These are phyloP conservation scores for Gaertneriomyces semiglobifer DNA, from an alignment of 192 early-diverging fungal genomes.

Conservation along the genomic window DNA sequence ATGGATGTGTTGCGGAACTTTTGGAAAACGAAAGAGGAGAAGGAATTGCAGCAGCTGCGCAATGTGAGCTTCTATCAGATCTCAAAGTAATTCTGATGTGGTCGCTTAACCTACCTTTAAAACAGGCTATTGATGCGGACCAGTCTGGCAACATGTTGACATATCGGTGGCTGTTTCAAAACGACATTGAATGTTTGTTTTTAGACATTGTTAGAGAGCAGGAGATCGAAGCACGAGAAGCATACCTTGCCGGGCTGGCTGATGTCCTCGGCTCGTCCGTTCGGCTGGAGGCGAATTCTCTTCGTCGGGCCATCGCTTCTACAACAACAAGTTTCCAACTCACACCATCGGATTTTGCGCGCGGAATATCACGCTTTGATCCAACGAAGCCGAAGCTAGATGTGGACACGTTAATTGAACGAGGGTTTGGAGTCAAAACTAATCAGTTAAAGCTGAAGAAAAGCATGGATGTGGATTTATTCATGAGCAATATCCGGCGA, in stretches of 20 bases:
- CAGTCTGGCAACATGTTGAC: constrained; percentile 41
- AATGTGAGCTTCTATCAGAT: constrained; percentile 26
- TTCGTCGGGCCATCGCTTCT: constrained; percentile 10
- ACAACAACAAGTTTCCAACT: constrained; percentile 20
- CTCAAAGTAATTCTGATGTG: background rate
- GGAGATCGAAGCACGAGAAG: constrained; percentile 32
- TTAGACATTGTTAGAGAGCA: constrained; percentile 46
- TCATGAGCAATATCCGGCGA: constrained; percentile 11
- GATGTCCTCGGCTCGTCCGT: constrained; percentile 9
- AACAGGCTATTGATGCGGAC: constrained; percentile 47
- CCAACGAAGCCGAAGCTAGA: constrained; percentile 22
- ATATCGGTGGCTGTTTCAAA: constrained; percentile 46
- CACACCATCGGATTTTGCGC: constrained; percentile 26
- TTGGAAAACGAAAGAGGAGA: constrained; percentile 41
- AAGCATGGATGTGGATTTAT: constrained; percentile 28
- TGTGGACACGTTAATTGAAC: constrained; percentile 29
- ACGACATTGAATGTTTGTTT: constrained; percentile 40
- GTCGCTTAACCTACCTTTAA: background rate
- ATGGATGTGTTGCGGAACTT: constrained; percentile 20
- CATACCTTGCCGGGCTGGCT: constrained; percentile 30
- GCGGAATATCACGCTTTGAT: constrained; percentile 32
- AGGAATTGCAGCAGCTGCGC: constrained; percentile 32
- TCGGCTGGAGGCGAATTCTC: constrained; percentile 5
- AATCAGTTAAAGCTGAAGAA: constrained; percentile 29
- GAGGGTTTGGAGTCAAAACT: constrained; percentile 30